Evolutionary conservation across 2,329 filamentous ascomycete genomes (phyloP).

Genomic region (Fonsecaea pedrosoi): DNA sequence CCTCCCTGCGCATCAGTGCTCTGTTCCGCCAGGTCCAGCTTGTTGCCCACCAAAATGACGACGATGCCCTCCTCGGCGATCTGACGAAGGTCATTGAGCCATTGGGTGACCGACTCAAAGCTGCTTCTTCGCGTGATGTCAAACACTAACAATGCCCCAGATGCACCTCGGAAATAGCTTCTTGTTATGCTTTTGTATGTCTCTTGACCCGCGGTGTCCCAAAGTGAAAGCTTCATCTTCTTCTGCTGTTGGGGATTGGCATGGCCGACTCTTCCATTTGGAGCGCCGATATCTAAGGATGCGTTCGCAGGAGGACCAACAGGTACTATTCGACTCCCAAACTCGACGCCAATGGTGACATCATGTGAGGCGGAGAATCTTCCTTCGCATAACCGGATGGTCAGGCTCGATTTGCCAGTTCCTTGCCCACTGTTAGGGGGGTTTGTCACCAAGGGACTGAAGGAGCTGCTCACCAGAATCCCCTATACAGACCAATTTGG

Average conservation of each 20-base stretch:
- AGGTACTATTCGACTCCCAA: constrained; percentile 89
- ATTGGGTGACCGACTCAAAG: constrained; percentile 86
- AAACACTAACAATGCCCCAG: constrained; percentile 84
- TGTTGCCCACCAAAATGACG: constrained; percentile 94
- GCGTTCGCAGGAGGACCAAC: constrained; percentile 81
- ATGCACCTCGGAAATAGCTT: constrained; percentile 87
- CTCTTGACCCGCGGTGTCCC: constrained; percentile 97
- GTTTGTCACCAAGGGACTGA: background rate
- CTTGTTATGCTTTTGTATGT: constrained; percentile 96
- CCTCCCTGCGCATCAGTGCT: constrained; percentile 49
- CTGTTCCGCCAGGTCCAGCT: constrained; percentile 74
- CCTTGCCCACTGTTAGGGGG: constrained; percentile 26
- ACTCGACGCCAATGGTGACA: constrained; percentile 96
- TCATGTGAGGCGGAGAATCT: constrained; percentile 94
- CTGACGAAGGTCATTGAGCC: constrained; percentile 90
- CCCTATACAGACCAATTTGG: constrained; percentile 97
- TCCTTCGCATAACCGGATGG: constrained; percentile 93
- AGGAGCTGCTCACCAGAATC: constrained; percentile 74
- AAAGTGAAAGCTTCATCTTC: constrained; percentile 65
- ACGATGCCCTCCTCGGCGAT: constrained; percentile 97
- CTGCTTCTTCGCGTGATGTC: constrained; percentile 87
- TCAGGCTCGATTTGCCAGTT: constrained; percentile 86
- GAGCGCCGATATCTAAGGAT: constrained; percentile 61
- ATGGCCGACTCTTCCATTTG: constrained; percentile 22
- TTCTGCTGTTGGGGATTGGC: constrained; percentile 35